These are phyloP conservation scores for Tetracentron sinense DNA, from an alignment of 164 flowering plant species.

Conservation along the genomic window DNA sequence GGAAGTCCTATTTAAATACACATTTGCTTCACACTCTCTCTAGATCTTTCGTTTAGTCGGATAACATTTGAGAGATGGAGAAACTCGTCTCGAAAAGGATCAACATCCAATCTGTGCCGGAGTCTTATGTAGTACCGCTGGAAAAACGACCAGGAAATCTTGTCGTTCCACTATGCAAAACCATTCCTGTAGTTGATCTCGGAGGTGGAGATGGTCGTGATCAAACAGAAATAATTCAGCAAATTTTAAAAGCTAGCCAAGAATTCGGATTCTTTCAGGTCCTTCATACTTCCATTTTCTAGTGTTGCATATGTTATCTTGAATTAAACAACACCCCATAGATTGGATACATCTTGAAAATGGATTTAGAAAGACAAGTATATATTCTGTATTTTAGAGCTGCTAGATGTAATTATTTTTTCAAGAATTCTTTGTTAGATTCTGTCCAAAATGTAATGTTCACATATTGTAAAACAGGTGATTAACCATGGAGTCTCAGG, in stretches of 20 bases:
- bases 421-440: background rate
- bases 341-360: no score
- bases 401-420: background rate
- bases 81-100: conserved; percentile 31
- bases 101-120: conserved; percentile 18
- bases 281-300: background rate
- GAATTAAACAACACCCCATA: no score
- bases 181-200: conserved; percentile 28
- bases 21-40: background rate
- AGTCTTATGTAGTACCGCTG: conserved; percentile 24
- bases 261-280: conserved; percentile 43
- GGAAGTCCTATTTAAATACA: background rate
- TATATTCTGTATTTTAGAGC: background rate
- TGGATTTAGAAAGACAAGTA: background rate
- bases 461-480: conserved; percentile 17
- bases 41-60: background rate
- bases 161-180: conserved; percentile 15
- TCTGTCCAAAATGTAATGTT: no score
- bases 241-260: conserved; percentile 23
- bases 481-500: conserved; percentile 35
- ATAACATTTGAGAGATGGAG: conserved; percentile 14
- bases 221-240: conserved; percentile 13
- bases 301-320: background rate
- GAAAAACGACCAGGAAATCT: conserved; percentile 26
- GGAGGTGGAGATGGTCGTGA: conserved; percentile 3